These are phyloP conservation scores for Xerophyta viscosa DNA, from an alignment of 106 monocot genomes.

Conservation along the genomic window DNA sequence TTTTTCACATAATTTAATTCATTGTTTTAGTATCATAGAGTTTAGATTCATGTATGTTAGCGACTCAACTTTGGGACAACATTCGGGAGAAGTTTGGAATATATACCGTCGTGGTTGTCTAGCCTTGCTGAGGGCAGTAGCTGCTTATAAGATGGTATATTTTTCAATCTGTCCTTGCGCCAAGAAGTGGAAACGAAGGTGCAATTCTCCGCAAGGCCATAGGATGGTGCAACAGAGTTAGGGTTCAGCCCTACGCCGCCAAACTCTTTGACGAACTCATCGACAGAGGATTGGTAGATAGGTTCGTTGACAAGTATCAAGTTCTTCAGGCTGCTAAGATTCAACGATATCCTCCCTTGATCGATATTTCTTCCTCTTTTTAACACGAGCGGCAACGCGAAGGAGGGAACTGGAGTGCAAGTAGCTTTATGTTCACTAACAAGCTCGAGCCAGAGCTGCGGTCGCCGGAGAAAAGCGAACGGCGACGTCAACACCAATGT, in stretches of 20 bases:
- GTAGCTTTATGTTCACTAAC: slow-evolving; percentile 28
- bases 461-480: slow-evolving; percentile 21
- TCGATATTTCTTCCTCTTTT: slow-evolving; percentile 11
- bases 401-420: slow-evolving; percentile 35
- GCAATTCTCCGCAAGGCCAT: slow-evolving; percentile 48
- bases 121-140: slow-evolving; percentile 33
- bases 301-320: slow-evolving; percentile 43
- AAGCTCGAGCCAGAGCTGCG: slow-evolving; percentile 42
- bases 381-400: slow-evolving; percentile 19
- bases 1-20: too few relatives aligned
- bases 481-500: slow-evolving; percentile 33
- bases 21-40: too few relatives aligned
- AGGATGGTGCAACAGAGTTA: slow-evolving; percentile 25
- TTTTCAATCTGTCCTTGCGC: background rate
- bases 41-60: too few relatives aligned
- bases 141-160: slow-evolving; percentile 26
- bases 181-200: slow-evolving; percentile 43
- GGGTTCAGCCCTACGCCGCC: slow-evolving; percentile 9
- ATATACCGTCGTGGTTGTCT: background rate
- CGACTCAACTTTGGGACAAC: too few relatives aligned
- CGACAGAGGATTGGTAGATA: slow-evolving; percentile 14
- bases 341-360: slow-evolving; percentile 7
- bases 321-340: slow-evolving; percentile 16
- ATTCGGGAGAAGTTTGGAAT: too few relatives aligned
- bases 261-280: slow-evolving; percentile 26